phyloP scores from a whole-genome alignment of 2,329 filamentous ascomycete genomes.

The Cladosporium cucumerinum region DNA sequence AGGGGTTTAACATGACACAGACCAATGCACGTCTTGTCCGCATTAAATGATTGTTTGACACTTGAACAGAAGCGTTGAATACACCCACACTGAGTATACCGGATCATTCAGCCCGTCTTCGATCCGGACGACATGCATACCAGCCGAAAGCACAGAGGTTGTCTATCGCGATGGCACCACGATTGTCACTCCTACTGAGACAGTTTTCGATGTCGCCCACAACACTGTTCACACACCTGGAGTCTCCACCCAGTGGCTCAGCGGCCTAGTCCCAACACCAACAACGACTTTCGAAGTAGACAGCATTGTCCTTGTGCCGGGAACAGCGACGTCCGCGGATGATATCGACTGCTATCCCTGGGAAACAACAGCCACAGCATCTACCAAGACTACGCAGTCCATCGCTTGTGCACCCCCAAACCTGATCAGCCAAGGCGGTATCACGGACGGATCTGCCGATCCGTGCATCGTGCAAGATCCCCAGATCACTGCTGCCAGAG shows the following conservation, averaged over 20 bases:
- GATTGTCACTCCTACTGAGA: slow-evolving; percentile 1
- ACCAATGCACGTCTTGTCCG: not conserved
- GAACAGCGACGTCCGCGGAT: not conserved
- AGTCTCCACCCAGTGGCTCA: slow-evolving; percentile 8
- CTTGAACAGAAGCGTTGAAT: not conserved
- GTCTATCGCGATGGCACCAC: slow-evolving; percentile 5
- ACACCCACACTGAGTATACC: slow-evolving; percentile 9
- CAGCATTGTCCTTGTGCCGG: not conserved
- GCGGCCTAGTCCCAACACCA: slow-evolving; percentile 4
- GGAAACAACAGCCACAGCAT: slow-evolving; percentile 5
- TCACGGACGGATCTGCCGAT: not conserved
- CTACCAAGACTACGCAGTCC: slow-evolving; percentile 7
- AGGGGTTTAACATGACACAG: not conserved
- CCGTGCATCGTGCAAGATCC: slow-evolving; percentile 1
- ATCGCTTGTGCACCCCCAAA: slow-evolving; percentile 7
- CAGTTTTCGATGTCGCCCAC: not conserved
- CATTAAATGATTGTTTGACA: not conserved
- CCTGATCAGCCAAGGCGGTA: not conserved
- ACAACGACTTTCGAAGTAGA: not conserved
- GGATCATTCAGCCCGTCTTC: slow-evolving; percentile 1
- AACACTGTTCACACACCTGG: not conserved
- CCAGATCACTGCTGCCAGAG: not conserved
- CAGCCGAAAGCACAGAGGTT: not conserved
- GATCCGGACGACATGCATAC: slow-evolving; percentile 6
- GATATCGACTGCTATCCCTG: not conserved